Evolutionary conservation across 805 yeast species (phyloP).

Genomic region (Candida ponderosae): DNA sequence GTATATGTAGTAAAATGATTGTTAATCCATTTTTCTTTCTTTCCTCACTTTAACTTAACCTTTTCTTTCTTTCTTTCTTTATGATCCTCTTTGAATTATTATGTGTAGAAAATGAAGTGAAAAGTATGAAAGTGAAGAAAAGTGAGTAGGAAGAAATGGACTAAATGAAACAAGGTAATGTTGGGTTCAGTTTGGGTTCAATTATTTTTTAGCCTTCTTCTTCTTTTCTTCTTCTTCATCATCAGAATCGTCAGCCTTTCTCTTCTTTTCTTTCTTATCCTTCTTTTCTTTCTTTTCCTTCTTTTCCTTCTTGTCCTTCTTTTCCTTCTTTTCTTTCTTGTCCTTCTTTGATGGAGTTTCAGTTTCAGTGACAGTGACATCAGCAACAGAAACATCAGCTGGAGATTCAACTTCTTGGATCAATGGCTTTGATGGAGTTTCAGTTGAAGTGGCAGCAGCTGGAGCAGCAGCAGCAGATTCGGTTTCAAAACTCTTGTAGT

Average conservation of each 20-base stretch:
- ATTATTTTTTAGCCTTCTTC: slow-evolving; percentile 36
- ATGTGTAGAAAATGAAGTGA: too few species aligned
- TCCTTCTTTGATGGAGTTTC: slow-evolving; percentile 22
- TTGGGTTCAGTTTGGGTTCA: not conserved
- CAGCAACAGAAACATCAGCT: slow-evolving; percentile 18
- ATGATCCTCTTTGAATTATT: slow-evolving; percentile 54
- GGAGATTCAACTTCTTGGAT: slow-evolving; percentile 31
- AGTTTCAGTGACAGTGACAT: slow-evolving; percentile 18
- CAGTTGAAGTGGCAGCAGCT: slow-evolving; percentile 22
- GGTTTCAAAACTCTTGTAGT: slow-evolving; percentile 65
- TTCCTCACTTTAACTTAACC: slow-evolving; percentile 41
- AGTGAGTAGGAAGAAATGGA: too few species aligned
- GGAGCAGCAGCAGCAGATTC: slow-evolving; percentile 46
- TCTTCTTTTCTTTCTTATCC: slow-evolving; percentile 47
- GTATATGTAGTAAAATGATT: slow-evolving; percentile 16
- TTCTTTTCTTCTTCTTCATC: slow-evolving; percentile 36
- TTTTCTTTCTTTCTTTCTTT: slow-evolving; percentile 47
- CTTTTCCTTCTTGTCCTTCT: slow-evolving; percentile 48
- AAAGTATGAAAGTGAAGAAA: too few species aligned
- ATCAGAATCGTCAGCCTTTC: slow-evolving; percentile 45
- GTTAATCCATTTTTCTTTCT: slow-evolving; percentile 34
- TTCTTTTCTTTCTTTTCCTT: slow-evolving; percentile 59
- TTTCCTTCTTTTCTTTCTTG: slow-evolving; percentile 40
- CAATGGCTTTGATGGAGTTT: slow-evolving; percentile 41
- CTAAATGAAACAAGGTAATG: too few species aligned